These are phyloP conservation scores for Aspergillus fischeri DNA, from an alignment of 2,329 filamentous ascomycete genomes.

Conservation along the genomic window DNA sequence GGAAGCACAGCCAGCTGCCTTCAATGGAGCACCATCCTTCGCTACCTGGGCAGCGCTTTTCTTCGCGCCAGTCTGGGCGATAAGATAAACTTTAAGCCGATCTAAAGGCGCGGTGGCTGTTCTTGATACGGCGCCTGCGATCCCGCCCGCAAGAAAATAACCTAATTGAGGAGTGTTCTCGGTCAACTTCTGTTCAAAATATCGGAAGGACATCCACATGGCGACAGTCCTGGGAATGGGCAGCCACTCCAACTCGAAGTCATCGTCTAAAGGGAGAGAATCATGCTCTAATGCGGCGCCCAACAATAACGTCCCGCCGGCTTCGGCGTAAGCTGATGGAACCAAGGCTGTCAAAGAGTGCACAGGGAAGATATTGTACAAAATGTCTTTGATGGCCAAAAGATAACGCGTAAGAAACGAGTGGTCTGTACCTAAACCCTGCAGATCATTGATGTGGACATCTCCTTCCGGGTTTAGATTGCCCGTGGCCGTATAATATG, in stretches of 20 bases:
- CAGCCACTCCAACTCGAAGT: conserved; percentile 40
- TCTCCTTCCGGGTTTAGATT: conserved; percentile 92
- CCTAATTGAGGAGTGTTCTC: conserved; percentile 57
- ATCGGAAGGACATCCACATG: conserved; percentile 42
- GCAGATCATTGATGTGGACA: conserved; percentile 85
- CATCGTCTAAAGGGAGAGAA: conserved; percentile 28
- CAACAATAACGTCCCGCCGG: conserved; percentile 20
- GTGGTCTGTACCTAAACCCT: conserved; percentile 78
- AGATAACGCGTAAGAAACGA: conserved; percentile 38
- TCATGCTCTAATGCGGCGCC: conserved; percentile 26
- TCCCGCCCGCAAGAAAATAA: conserved; percentile 94
- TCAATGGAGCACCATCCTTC: conserved; percentile 64
- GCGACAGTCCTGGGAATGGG: conserved; percentile 39
- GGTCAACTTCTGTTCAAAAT: conserved; percentile 44
- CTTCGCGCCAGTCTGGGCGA: conserved; percentile 73
- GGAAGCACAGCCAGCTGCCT: conserved; percentile 62
- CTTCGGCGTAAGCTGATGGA: conserved; percentile 32
- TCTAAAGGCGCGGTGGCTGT: conserved; percentile 95
- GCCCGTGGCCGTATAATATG: conserved; percentile 86
- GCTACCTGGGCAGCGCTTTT: conserved; percentile 59
- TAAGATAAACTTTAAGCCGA: conserved; percentile 93
- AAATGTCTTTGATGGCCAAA: conserved; percentile 29
- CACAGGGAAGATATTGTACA: conserved; percentile 35
- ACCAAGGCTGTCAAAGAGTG: conserved; percentile 29
- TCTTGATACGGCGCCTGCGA: conserved; percentile 90